Percentiles rank a stretch among this genome's conserved stretches.
Evolutionary conservation across 208 protist genomes (phyloP).

Genomic region (Leptomonas seymouri): DNA sequence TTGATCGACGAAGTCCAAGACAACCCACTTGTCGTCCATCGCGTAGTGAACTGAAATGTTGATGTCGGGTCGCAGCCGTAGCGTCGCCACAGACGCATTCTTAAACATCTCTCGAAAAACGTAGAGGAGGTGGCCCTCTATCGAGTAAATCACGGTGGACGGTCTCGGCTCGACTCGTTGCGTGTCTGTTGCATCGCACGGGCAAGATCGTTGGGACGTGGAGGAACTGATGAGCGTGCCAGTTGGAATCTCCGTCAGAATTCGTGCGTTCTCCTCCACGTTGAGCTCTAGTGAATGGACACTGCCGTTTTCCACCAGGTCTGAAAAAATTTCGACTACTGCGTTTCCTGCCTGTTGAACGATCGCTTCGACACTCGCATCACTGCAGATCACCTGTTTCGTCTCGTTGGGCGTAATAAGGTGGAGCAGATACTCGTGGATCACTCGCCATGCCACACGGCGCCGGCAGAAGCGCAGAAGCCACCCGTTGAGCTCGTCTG

Average conservation of each 20-base stretch:
- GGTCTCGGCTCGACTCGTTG: neutral
- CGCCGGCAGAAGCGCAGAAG: conserved; percentile 78
- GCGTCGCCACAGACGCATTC: conserved; percentile 80
- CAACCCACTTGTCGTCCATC: conserved; percentile 57
- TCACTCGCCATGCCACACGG: conserved; percentile 81
- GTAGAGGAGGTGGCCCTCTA: conserved; percentile 79
- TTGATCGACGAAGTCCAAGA: conserved; percentile 73
- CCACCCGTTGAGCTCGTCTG: conserved; percentile 69
- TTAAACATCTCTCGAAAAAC: conserved; percentile 85
- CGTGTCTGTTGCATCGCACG: conserved; percentile 11
- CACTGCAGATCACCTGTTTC: conserved; percentile 45
- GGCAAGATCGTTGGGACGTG: conserved; percentile 22
- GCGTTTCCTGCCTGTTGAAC: conserved; percentile 56
- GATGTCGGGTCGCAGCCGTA: conserved; percentile 28
- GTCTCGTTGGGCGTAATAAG: conserved; percentile 42
- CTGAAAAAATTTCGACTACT: conserved; percentile 68
- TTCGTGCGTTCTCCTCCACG: conserved; percentile 57
- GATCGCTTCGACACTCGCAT: conserved; percentile 47
- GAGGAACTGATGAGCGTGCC: conserved; percentile 59
- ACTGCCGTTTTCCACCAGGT: conserved; percentile 27
- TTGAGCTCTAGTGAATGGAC: conserved; percentile 52
- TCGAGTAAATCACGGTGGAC: conserved; percentile 47
- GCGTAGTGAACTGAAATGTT: conserved; percentile 55
- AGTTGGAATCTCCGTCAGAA: conserved; percentile 35
- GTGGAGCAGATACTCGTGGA: conserved; percentile 86